Evolutionary conservation across 2,329 filamentous ascomycete genomes (phyloP).

Genomic region (Chalaropsis thielavioides): DNA sequence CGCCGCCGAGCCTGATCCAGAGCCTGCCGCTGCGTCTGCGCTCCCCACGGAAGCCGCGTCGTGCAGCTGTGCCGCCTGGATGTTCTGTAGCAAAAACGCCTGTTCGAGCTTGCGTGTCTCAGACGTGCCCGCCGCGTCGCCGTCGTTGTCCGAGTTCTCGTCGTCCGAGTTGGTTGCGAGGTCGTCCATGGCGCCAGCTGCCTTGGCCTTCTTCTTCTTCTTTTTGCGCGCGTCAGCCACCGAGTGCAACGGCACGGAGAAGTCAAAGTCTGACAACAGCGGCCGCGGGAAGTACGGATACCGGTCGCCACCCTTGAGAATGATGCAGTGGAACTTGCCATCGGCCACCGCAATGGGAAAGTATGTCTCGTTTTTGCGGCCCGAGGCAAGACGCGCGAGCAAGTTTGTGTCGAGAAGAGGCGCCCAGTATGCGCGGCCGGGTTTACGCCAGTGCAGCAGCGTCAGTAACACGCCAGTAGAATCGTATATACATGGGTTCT

Average conservation of each 20-base stretch:
- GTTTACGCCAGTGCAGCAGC: constrained; percentile 77
- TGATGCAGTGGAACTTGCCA: constrained; percentile 93
- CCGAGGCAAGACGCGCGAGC: constrained; percentile 65
- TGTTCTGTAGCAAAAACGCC: constrained; percentile 57
- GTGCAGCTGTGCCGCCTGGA: constrained; percentile 58
- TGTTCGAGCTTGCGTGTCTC: constrained; percentile 61
- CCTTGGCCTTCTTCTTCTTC: constrained; percentile 23
- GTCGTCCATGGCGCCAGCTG: constrained; percentile 25
- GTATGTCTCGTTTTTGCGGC: constrained; percentile 78
- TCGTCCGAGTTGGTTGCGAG: constrained; percentile 24
- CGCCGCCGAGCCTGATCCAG: constrained; percentile 18
- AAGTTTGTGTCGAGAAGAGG: constrained; percentile 81
- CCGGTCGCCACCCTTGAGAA: constrained; percentile 86
- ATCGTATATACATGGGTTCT: constrained; percentile 95
- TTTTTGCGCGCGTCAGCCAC: constrained; percentile 22
- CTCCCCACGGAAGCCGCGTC: constrained; percentile 56
- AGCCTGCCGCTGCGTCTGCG: too few relatives aligned
- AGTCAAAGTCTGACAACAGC: constrained; percentile 83
- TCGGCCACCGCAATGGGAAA: constrained; percentile 91
- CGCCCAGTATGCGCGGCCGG: constrained; percentile 77
- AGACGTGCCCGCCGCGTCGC: constrained; percentile 25
- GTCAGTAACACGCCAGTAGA: constrained; percentile 78
- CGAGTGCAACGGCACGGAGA: constrained; percentile 58
- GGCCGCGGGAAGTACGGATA: constrained; percentile 88
- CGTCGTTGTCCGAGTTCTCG: constrained; percentile 24